Evolutionary conservation across 2,329 filamentous ascomycete species (phyloP), one percentile per base, ranked within the genome.

Genomic region (Monosporascus sp.): DNA sequence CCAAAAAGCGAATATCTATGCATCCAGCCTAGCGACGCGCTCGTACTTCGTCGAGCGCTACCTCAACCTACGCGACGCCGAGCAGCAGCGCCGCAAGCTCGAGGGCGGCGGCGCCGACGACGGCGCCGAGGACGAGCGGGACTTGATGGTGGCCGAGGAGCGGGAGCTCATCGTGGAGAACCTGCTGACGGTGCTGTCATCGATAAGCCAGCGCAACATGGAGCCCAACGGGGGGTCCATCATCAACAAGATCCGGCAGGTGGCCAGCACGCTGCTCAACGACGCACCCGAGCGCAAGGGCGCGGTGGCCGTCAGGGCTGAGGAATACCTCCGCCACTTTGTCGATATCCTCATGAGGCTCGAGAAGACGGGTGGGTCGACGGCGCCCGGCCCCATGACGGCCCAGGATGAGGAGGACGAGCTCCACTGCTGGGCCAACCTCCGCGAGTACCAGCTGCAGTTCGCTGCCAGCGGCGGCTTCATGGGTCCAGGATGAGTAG

Each of bases 1-100:
- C 31, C 91, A 96, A 68, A 96, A 95, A 67, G 89, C 90, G 7
- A 96, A 96, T 68, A 89, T 96, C 40, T 91, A 93, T 65, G 84
- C 86, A 2, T 93, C 87, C 6, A 87, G 91, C 63, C 76, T 96
- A 9, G 85, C 86, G 2, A 95, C 90, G 0, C 81, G 91, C 24
- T 93, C 89, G 0, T 92, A 91, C 67, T 84, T 93, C 53, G 89
- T 95, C 0, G 90, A 96, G 68, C 87, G 91, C 58, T 96, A 93
- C 71, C 90, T 90, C 69, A 85, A 85, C 61, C 77, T 94, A 1
- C 83, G 85, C 38, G 88, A 91, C 51, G 81, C 85, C 1, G 82
- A 86, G 61, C 72, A 81, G 43, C 67, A 78, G 54, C 71, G 76
- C 54, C 69, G 74, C 52, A 62, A 69, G 54, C 66, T 73, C 52